These are phyloP conservation scores for Tardiomyces digboiensis DNA, from an alignment of 1,139 yeast species.

Conservation along the genomic window DNA sequence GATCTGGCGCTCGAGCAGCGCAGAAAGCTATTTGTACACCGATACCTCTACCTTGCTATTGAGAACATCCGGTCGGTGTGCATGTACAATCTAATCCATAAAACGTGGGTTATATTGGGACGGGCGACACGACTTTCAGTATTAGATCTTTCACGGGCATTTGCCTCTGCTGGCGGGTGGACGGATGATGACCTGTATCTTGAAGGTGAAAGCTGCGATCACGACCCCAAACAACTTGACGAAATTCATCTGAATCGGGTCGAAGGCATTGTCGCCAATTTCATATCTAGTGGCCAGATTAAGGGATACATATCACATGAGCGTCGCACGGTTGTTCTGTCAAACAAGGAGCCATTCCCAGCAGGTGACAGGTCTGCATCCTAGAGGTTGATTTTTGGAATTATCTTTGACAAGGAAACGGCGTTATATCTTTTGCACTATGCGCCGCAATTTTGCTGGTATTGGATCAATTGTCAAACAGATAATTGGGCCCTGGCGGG, in stretches of 20 bases:
- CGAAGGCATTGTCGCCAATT: slow-evolving; percentile 63
- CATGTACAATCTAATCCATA: slow-evolving; percentile 43
- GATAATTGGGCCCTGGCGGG: no score
- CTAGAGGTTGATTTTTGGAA: no score
- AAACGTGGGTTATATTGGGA: slow-evolving; percentile 31
- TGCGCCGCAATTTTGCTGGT: no score
- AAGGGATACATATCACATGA: slow-evolving; percentile 83
- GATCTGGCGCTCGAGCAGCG: slow-evolving; percentile 35
- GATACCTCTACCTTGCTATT: slow-evolving; percentile 54
- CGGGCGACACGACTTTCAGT: slow-evolving; percentile 38
- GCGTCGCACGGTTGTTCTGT: slow-evolving; percentile 63
- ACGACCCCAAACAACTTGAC: slow-evolving; percentile 5
- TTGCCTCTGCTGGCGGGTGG: slow-evolving; percentile 27
- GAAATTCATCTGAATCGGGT: slow-evolving; percentile 37
- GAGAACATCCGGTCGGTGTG: slow-evolving; percentile 45
- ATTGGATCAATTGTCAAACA: no score
- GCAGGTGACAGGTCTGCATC: no score
- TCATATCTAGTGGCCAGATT: slow-evolving; percentile 52
- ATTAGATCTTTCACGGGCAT: slow-evolving; percentile 37
- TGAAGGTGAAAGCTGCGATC: slow-evolving; percentile 7
- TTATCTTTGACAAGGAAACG: no score
- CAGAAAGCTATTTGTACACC: slow-evolving; percentile 44
- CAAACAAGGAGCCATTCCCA: slow-evolving; percentile 72
- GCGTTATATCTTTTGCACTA: no score
- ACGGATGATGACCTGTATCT: background rate